A percentile compares a stretch with the other conserved stretches of the same genome.
Conservation (phyloP, 2,329 filamentous ascomycete species). For the Neospermospora avenae region DNA sequence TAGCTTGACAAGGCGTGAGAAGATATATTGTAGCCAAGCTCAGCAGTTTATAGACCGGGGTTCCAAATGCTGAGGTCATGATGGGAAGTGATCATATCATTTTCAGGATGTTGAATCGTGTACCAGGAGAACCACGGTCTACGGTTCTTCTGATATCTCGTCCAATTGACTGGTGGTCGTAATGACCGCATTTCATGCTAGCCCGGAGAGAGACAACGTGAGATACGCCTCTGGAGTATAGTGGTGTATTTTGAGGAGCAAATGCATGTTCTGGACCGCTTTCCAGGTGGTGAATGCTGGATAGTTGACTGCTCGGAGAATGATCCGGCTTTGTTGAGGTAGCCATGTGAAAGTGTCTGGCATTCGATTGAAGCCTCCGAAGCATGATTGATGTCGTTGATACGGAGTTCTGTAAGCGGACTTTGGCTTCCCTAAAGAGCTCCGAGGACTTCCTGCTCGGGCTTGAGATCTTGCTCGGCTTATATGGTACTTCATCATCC, state of each 20-base stretch:
- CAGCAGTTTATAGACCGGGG: constrained; percentile 3
- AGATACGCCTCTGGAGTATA: neutral
- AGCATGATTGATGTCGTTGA: neutral
- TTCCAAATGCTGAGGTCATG: neutral
- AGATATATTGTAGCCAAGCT: neutral
- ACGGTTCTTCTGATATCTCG: neutral
- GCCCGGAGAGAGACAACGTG: neutral
- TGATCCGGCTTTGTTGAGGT: neutral
- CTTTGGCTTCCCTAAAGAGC: neutral
- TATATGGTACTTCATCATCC: no score
- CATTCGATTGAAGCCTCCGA: neutral
- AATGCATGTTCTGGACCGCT: neutral
- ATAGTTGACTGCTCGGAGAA: neutral
- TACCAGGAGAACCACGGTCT: neutral
- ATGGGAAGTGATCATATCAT: neutral
- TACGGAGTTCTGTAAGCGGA: neutral
- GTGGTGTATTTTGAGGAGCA: neutral
- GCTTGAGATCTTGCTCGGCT: neutral
- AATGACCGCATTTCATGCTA: neutral
- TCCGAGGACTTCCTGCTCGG: neutral
- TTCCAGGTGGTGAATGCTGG: no score
- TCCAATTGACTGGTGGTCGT: neutral
- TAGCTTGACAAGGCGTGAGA: neutral
- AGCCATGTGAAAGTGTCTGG: neutral
- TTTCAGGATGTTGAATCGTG: neutral